Percentiles rank a stretch among this genome's conserved stretches.
phyloP scores from a whole-genome alignment of 352 stramenopile genomes.

The Phytophthora multivora region DNA sequence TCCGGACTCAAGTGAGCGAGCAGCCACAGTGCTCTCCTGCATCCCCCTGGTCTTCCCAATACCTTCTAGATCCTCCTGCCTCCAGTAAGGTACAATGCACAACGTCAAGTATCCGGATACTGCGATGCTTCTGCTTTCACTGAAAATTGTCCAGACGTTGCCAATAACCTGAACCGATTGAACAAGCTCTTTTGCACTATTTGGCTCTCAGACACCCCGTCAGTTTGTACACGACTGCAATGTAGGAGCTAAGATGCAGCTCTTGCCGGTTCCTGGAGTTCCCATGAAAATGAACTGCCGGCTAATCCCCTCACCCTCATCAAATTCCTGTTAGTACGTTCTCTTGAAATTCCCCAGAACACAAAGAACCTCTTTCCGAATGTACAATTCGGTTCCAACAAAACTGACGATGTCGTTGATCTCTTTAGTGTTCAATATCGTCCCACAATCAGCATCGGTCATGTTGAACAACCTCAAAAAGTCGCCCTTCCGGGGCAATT shows the following conservation, averaged over 20 bases:
- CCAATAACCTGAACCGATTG: no score
- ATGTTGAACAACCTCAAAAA: conserved; percentile 11
- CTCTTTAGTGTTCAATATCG: background rate
- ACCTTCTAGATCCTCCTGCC: no score
- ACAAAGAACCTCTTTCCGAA: conserved; percentile 8
- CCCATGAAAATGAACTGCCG: conserved; percentile 15
- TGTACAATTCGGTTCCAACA: background rate
- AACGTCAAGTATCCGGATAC: no score
- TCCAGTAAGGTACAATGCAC: no score
- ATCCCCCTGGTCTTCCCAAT: no score
- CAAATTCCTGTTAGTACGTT: background rate
- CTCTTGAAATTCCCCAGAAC: conserved; percentile 11
- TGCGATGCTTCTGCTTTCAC: no score
- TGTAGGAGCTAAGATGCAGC: background rate
- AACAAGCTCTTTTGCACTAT: no score
- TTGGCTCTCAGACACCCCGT: no score
- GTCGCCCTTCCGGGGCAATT: background rate
- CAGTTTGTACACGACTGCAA: background rate
- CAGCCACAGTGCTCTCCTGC: no score
- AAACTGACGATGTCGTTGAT: conserved; percentile 4
- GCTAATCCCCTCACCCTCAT: background rate
- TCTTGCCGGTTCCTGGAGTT: conserved; percentile 19
- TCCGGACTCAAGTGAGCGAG: no score
- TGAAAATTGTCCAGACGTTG: no score
- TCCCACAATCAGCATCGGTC: background rate